Evolutionary conservation across 202 grass and related monocot species (phyloP), one percentile per base, ranked within the genome.

Genomic region (Bolboschoenoplectus hybrid): DNA sequence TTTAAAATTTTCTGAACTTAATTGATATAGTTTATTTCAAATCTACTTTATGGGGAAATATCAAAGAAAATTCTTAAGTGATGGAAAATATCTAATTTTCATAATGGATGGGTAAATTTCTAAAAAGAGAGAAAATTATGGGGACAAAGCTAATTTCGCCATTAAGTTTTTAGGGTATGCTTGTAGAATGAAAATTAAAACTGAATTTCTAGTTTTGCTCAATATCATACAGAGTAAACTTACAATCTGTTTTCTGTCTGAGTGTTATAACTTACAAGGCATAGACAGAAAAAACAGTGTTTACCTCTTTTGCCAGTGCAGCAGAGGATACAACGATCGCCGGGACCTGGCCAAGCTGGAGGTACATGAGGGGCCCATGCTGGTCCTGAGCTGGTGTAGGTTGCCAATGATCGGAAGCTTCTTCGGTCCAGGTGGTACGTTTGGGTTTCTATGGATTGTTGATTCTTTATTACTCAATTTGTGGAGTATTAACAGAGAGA

Each of bases 361-460:
- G 81, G 62, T 86, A 50, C 89, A 93, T 85, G 17, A 85, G 50
- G 7, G 87, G 67, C 0, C 91, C 87, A 79, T 86, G 45, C 85
- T 87, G 61, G 75, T 17, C 6, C 87, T 85, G 6, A 93, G 45
- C 58, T 93, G 91, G 68, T 91, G 91, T 19, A 93, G 89, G 82
- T 93, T 91, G 66, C 91, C 91, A 1, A 93, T 36, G 44, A 93
- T 6, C 9, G 87, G 89, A 11, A 93, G 53, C 74, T 67, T 35
- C 7, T 74, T 47, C 1, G 91, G 91, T 1, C 77, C 70, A 11
- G 91, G 87, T 1, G 90, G 90, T 49, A 87, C 58, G 9, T 45
- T 81, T 60, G 34, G 7, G 40, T 70, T n/a, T 84, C 7, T 51
- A 40, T 51, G n/a, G n/a, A 49, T 62, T 81, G 3, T 40, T 67